phyloP scores from a whole-genome alignment of 176 grass and related monocot genomes.

The Hordeum vulgare region DNA sequence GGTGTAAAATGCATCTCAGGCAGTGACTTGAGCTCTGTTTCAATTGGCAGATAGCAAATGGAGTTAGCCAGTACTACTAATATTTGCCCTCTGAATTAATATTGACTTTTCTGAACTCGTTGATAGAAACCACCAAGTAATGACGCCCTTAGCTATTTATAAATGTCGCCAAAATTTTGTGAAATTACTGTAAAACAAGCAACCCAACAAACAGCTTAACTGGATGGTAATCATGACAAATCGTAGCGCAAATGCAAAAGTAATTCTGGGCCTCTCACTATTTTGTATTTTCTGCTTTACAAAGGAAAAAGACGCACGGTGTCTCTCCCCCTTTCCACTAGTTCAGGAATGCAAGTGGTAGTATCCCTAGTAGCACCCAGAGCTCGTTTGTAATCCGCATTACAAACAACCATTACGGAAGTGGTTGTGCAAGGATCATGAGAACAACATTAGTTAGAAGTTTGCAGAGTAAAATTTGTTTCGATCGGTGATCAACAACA shows the following conservation, averaged over 20 bases:
- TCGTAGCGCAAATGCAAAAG: background rate
- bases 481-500: background rate
- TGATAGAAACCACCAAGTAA: background rate
- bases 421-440: background rate
- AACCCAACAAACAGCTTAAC: background rate
- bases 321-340: background rate
- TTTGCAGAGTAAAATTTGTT: background rate
- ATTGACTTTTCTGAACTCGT: background rate
- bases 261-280: background rate
- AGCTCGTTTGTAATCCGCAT: background rate
- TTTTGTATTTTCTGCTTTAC: background rate
- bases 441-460: background rate
- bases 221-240: background rate
- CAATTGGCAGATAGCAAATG: background rate
- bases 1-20: conserved; percentile 24
- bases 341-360: background rate
- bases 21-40: conserved; percentile 20
- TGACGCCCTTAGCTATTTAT: background rate
- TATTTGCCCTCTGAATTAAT: background rate
- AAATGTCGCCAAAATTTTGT: background rate
- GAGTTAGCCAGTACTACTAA: background rate
- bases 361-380: background rate
- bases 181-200: background rate
- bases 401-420: background rate
- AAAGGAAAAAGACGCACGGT: no score